A percentile compares a stretch with the other conserved stretches of the same genome.
phyloP scores from a whole-genome alignment of 1,284 basidiomycete species.

The Ceratobasidium sp. region DNA sequence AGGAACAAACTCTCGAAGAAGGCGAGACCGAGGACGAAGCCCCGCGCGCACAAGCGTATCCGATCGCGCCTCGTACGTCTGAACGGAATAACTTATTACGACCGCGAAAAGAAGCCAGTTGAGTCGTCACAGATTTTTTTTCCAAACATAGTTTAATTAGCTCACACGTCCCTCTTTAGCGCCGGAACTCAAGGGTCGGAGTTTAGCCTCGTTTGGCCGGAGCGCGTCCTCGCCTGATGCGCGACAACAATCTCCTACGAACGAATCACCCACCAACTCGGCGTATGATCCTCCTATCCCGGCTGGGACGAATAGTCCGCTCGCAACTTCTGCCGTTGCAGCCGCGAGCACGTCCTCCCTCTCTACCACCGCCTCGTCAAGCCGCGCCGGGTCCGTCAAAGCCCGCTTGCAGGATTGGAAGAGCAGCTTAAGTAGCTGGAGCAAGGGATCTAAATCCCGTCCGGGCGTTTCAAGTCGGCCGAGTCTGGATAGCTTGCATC shows the following conservation, averaged over 20 bases:
- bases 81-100: constrained; percentile 26
- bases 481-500: constrained; percentile 24
- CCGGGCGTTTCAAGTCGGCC: constrained; percentile 16
- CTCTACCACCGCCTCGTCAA: constrained; percentile 24
- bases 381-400: constrained; percentile 29
- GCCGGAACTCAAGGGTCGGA: constrained; percentile 26
- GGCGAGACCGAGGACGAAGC: constrained; percentile 36
- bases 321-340: constrained; percentile 13
- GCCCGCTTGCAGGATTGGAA: constrained; percentile 39
- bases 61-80: constrained; percentile 28
- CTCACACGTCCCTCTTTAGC: constrained; percentile 1
- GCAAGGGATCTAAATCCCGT: constrained; percentile 7
- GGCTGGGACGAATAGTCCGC: background rate
- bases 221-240: constrained; percentile 28
- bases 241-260: background rate
- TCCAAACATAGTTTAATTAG: constrained; percentile 3
- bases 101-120: constrained; percentile 24
- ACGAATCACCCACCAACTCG: constrained; percentile 16
- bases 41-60: background rate
- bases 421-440: constrained; percentile 35
- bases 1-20: constrained; percentile 19
- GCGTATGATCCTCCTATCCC: background rate
- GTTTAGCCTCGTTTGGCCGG: constrained; percentile 13
- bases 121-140: constrained; percentile 6
- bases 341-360: constrained; percentile 37